Conservation (phyloP, 768 basidiomycete genomes). For the Panaeolus papilionaceus region DNA sequence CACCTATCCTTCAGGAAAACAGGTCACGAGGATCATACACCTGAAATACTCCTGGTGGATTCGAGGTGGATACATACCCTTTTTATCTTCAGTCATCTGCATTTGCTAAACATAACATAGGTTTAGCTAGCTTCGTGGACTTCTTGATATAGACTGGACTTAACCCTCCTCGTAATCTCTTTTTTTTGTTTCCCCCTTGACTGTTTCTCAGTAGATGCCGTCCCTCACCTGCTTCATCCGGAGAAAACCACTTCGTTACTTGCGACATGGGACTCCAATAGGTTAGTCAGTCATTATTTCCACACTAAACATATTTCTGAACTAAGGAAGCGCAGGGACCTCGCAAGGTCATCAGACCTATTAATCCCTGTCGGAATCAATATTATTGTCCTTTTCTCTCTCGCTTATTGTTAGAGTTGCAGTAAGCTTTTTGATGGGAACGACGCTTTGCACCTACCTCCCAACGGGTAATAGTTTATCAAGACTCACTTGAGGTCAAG, state of each 20-base stretch:
- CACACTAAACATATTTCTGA: neutral
- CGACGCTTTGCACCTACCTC: neutral
- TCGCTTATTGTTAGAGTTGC: constrained; percentile 8
- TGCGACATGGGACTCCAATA: neutral
- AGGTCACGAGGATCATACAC: neutral
- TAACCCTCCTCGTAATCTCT: neutral
- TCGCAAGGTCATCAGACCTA: neutral
- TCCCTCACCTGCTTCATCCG: neutral
- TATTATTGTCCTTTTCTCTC: neutral
- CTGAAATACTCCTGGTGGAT: neutral
- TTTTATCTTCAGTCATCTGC: neutral
- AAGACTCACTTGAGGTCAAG: neutral
- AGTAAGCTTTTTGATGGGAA: constrained; percentile 4
- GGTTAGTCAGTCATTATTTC: neutral
- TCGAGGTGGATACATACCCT: neutral
- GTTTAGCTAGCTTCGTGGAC: neutral
- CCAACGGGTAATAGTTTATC: neutral
- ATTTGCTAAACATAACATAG: neutral
- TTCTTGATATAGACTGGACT: neutral
- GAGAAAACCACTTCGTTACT: neutral
- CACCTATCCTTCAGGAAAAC: neutral
- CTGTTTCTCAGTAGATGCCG: neutral
- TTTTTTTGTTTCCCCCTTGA: neutral
- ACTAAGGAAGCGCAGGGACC: neutral
- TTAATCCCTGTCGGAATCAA: constrained; percentile 2